Base-by-base conservation (phyloP, 2,329 filamentous ascomycete genomes). In the Monilinia polystroma region DNA sequence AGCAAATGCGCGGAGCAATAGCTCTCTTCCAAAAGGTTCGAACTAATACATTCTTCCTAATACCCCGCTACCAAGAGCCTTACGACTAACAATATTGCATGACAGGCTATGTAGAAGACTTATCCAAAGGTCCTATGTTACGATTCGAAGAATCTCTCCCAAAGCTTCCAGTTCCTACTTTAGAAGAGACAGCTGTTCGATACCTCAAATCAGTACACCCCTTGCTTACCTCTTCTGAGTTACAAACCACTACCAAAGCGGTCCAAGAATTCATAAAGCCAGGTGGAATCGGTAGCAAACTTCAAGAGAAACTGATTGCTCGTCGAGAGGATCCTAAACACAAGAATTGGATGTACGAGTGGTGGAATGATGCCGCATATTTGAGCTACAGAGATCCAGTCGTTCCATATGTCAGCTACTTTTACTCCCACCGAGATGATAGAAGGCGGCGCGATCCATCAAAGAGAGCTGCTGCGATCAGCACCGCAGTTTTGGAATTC, bases 351-450 rank as follows among this genome's bases (percentile, higher is more conserved):
- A 84, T 99, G 67, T 88, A 90, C 73, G 94, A 99, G 73, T 99
- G 95, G 95, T 99, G 95, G 95, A 98, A 99, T 78, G 87, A 97
- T 64, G 87, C 88, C 5, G 95, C 95, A 67, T 99, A 99, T 80
- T 87, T 99, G 71, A 85, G 81, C 71, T 98, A 98, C 82, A 90
- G 94, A 72, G 95, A 98, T 78, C 95, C 95, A 14, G 92, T 99
- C 57, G 91, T 98, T 23, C 95, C 95, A 69, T 99, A 98, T 77
- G 95, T 99, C 76, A 97, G 92, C 80, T 99, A 99, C 85, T 99
- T 99, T 82, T 99, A 99, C 83, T 97, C 93, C 66, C 94, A 98
- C 82, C 88, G 92, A 72, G 95, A 99, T 79, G 96, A 99, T 80
- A 88, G 92, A 73, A 86, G 89, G 76, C 87, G 94, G 72, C 88